Conservation (phyloP, 305 asterid species). For the Rubia balearica region DNA sequence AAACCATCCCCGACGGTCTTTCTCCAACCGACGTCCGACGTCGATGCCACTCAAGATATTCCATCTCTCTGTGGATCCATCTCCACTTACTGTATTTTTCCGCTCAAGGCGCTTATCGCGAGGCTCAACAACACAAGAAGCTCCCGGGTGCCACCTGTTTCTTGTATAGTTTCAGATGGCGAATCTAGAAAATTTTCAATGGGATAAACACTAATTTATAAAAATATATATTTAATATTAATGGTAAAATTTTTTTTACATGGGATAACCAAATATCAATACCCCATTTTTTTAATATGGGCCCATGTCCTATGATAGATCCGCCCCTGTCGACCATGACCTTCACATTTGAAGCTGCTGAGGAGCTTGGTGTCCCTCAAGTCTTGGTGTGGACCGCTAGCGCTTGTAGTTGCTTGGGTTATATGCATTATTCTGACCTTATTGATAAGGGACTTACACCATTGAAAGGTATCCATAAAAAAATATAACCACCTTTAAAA, state of each 20-base stretch:
- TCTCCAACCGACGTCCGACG: background rate
- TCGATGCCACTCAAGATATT: background rate
- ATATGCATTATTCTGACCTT: background rate
- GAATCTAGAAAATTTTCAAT: too few relatives aligned
- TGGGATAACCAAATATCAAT: too few relatives aligned
- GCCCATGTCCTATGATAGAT: too few relatives aligned
- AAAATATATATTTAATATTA: too few relatives aligned
- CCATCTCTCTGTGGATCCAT: background rate
- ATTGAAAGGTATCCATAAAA: background rate
- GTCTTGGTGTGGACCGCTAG: background rate
- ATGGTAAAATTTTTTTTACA: too few relatives aligned
- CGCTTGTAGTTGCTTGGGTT: background rate
- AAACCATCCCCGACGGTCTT: constrained; percentile 5
- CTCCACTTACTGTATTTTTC: background rate
- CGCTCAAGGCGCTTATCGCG: background rate
- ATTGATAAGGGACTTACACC: background rate
- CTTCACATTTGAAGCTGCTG: constrained; percentile 1
- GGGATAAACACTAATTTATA: too few relatives aligned
- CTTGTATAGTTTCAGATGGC: background rate
- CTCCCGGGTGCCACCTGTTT: background rate
- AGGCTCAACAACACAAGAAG: background rate
- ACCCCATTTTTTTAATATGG: too few relatives aligned
- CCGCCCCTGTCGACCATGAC: background rate
- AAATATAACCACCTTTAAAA: too few relatives aligned
- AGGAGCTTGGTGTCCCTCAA: background rate